Evolutionary conservation across 192 early-diverging fungal genomes (phyloP), one percentile per base, ranked within the genome.

Genomic region (Chytriomyces sp.): DNA sequence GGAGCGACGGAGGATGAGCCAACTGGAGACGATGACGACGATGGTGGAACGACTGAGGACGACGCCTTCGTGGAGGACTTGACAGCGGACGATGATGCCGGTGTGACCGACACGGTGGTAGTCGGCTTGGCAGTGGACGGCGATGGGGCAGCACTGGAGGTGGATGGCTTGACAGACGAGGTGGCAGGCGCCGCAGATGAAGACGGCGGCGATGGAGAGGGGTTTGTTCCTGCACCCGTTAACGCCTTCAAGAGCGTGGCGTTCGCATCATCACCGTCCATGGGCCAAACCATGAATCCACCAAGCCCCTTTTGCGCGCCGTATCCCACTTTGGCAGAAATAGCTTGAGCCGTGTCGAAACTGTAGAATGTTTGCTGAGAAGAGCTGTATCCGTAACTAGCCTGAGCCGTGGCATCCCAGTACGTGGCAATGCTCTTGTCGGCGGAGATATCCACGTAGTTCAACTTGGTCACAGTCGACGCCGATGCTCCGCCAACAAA

Each of bases 341-440:
- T 56, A 3, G 65, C 65, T 70, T 75, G 55, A 0, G 39, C 68
- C 6, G 67, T 52, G 67, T 76, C 75, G 40, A 52, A 76, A 0
- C 59, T 22, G 67, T 62, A 59, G 60, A 76, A 76, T 2, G 31
- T 44, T 53, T 32, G 5, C 12, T 72, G 30, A n/a, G 34, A 38
- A 36, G 75, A 39, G 49, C 37, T 66, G 57, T 76, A 76, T 39
- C 58, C 68, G 17, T 65, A 65, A 40, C 75, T 76, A 31, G 75
- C 75, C 40, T 76, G 52, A 1, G 75, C 66, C 17, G 69, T 55
- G 30, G 30, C 75, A 26, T 76, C 75, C 75, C 75, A 76, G 75
- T 58, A 76, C 19, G 32, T 59, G 39, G 38, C 40, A 36, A 62
- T 58, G 37, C 64, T 28, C 6, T 41, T 25, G 44, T 75, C 62